phyloP scores from a whole-genome alignment of 495 filamentous ascomycete genomes.

The Umbilicaria muhlenbergii region DNA sequence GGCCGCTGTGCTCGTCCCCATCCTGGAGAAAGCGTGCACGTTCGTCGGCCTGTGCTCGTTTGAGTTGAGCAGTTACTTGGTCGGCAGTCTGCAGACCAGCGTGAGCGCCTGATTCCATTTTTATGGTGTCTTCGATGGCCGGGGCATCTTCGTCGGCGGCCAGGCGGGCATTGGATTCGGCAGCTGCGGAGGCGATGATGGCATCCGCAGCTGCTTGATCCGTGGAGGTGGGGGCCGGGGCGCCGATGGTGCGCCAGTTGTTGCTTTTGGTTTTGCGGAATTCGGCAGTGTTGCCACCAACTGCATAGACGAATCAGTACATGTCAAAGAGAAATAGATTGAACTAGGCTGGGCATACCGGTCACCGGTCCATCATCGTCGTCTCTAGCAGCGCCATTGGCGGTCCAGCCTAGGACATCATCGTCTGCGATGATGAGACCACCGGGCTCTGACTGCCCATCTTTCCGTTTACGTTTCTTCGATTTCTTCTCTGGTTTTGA shows the following conservation, averaged over 20 bases:
- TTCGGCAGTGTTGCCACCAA: slow-evolving; percentile 42
- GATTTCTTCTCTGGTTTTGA: slow-evolving; percentile 57
- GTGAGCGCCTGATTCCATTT: slow-evolving; percentile 73
- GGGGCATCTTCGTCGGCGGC: slow-evolving; percentile 33
- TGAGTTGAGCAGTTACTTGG: slow-evolving; percentile 61
- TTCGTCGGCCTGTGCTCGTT: slow-evolving; percentile 26
- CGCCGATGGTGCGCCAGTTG: slow-evolving; percentile 59
- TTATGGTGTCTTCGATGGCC: slow-evolving; percentile 18
- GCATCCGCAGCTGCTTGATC: slow-evolving; percentile 62
- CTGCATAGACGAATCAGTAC: slow-evolving; percentile 14
- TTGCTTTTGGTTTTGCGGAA: slow-evolving; percentile 68
- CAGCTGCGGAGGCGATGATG: slow-evolving; percentile 61
- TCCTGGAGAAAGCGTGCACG: slow-evolving; percentile 8
- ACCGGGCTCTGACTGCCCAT: slow-evolving; percentile 18
- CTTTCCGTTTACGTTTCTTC: slow-evolving; percentile 65
- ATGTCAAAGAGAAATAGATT: not conserved
- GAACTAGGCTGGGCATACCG: slow-evolving; percentile 9
- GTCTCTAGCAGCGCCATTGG: slow-evolving; percentile 16
- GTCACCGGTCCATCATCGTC: slow-evolving; percentile 30
- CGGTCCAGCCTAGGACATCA: slow-evolving; percentile 61
- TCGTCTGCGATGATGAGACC: slow-evolving; percentile 88
- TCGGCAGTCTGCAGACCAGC: slow-evolving; percentile 75
- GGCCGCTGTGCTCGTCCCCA: slow-evolving; percentile 14
- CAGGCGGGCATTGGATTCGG: slow-evolving; percentile 34
- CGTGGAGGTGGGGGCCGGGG: slow-evolving; percentile 26